These are phyloP conservation scores for Lophium mytilinum DNA, from an alignment of 495 filamentous ascomycete genomes.

Conservation along the genomic window DNA sequence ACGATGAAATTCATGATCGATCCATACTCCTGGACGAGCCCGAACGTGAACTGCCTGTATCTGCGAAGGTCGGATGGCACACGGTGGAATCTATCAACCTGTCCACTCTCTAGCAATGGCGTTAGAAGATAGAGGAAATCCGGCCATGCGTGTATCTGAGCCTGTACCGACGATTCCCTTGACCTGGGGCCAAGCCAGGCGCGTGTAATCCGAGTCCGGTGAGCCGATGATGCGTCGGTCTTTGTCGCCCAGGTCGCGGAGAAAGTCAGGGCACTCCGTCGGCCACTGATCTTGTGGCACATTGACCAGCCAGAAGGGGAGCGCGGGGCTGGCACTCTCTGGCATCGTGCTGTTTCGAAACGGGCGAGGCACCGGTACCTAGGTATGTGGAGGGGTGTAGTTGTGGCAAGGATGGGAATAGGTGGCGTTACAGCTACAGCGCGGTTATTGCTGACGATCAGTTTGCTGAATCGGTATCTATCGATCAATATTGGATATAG, in stretches of 20 bases:
- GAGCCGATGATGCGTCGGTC: slow-evolving; percentile 56
- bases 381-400: not conserved
- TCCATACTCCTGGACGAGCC: slow-evolving; percentile 56
- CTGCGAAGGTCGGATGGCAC: slow-evolving; percentile 62
- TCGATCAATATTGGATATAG: too few species aligned
- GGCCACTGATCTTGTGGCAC: slow-evolving; percentile 54
- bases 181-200: slow-evolving; percentile 56
- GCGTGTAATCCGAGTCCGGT: slow-evolving; percentile 50
- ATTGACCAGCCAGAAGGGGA: slow-evolving; percentile 77
- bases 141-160: not conserved
- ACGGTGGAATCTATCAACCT: slow-evolving; percentile 64
- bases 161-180: slow-evolving; percentile 47
- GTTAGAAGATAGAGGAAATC: not conserved
- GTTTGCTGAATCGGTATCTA: too few species aligned
- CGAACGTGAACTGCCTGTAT: slow-evolving; percentile 58
- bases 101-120: slow-evolving; percentile 42
- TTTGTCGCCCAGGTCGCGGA: slow-evolving; percentile 47
- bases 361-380: not conserved
- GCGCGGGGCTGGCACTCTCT: slow-evolving; percentile 6
- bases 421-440: not conserved
- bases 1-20: slow-evolving; percentile 69
- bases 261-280: slow-evolving; percentile 59
- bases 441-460: not conserved
- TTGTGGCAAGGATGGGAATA: not conserved
- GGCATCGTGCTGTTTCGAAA: slow-evolving; percentile 11